Evolutionary conservation across 2,329 filamentous ascomycete genomes (phyloP), one percentile per base, ranked within the genome.

Genomic region (Falciphora oryzae): DNA sequence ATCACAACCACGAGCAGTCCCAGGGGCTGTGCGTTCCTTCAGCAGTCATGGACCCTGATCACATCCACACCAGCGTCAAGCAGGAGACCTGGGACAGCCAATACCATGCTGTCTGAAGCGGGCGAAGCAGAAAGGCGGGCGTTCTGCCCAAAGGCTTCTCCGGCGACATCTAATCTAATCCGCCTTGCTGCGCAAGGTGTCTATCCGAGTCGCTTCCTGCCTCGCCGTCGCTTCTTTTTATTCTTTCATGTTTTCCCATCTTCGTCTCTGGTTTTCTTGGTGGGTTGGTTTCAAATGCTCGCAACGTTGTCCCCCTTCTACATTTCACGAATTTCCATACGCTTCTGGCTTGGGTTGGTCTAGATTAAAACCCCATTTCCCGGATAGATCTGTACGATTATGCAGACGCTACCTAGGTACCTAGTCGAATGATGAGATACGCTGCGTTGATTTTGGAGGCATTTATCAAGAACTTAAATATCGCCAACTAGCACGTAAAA

Each of bases 71-170:
- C n/a, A 65, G 71, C 56, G 71, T 78, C 59, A 78, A 78, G 69
- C 72, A 72, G 28, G 76, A 78, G 65, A 68, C 73, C 3, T 75
- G 74, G 73, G 74, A 74, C 32, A 60, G 66, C 14, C 69, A 68
- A 18, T 60, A 57, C 38, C 58, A 64, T n/a, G 28, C 25, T 13
- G 31, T 57, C 61, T 62, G 29, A 66, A 64, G 61, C 35, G 28
- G 44, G n/a, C 1, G 44, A 53, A 53, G 44, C 18, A 25, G 22
- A 53, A 32, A 2, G n/a, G 7, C n/a, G 44, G 44, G 44, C 44
- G 22, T 11, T 53, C 8, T n/a, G n/a, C 10, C n/a, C 32, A 35
- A 11, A 11, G 44, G 7, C 22, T 53, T 11, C n/a, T 53, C 44
- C 8, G 22, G n/a, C 44, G n/a, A n/a, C 44, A n/a, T 53, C 44